Evolutionary conservation across 495 filamentous ascomycete genomes (phyloP).

Genomic region (Cercophora scortea): DNA sequence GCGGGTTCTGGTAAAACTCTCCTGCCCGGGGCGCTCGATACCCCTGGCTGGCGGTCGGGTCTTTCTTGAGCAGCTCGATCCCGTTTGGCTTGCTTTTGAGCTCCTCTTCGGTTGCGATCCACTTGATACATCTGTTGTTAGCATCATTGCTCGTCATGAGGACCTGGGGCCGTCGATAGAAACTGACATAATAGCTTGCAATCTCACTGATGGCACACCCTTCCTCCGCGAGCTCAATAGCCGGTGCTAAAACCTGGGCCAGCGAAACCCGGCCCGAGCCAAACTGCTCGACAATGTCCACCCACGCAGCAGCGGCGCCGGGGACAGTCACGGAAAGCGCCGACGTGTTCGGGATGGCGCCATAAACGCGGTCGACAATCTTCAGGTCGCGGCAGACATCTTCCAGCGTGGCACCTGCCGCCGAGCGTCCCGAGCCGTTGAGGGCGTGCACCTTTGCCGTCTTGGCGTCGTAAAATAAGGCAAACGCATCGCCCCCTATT

Average conservation of each 20-base stretch:
- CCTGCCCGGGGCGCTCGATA: conserved; percentile 58
- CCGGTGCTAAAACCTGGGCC: conserved; percentile 62
- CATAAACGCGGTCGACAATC: conserved; percentile 37
- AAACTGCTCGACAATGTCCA: conserved; percentile 71
- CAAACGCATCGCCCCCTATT: conserved; percentile 84
- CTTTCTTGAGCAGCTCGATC: conserved; percentile 60
- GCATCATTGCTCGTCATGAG: too few species aligned
- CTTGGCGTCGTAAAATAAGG: conserved; percentile 67
- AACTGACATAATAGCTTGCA: conserved; percentile 48
- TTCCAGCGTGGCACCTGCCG: conserved; percentile 49
- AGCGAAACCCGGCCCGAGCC: conserved; percentile 67
- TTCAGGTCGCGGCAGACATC: conserved; percentile 55
- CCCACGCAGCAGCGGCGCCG: conserved; percentile 77
- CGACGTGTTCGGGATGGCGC: conserved; percentile 54
- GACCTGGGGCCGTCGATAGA: too few species aligned
- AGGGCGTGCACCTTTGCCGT: conserved; percentile 64
- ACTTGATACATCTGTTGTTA: conserved; percentile 41
- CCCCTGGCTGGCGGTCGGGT: conserved; percentile 42
- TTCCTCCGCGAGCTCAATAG: conserved; percentile 68
- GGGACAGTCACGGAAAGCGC: conserved; percentile 66
- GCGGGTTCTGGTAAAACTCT: conserved; percentile 67
- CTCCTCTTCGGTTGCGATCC: conserved; percentile 48
- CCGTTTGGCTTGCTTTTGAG: conserved; percentile 62
- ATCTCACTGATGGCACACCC: conserved; percentile 74
- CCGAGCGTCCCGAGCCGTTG: conserved; percentile 72